A percentile compares a stretch with the other conserved stretches of the same genome.
Evolutionary conservation across 1,284 basidiomycete genomes (phyloP).

Genomic region (Heterobasidion occidentale): DNA sequence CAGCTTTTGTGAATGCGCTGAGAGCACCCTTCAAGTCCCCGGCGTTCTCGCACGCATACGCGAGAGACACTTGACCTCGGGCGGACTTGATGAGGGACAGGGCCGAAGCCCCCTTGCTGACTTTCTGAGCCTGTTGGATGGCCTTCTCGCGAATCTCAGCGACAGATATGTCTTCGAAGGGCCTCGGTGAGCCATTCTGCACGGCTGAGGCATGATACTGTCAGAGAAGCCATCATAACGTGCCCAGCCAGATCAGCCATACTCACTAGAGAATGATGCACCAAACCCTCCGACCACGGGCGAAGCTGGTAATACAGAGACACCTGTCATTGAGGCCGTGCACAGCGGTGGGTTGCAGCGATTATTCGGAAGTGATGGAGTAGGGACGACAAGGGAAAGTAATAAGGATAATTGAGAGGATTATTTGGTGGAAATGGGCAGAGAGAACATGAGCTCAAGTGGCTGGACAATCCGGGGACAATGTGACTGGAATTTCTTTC

Average conservation of each 20-base stretch:
- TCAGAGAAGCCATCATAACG: constrained; percentile 4
- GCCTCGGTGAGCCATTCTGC: constrained; percentile 24
- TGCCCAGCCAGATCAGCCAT: not conserved
- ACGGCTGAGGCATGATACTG: constrained; percentile 15
- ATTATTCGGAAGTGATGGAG: not conserved
- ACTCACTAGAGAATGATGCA: constrained; percentile 18
- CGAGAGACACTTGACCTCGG: constrained; percentile 41
- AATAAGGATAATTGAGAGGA: constrained; percentile 14
- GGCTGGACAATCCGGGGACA: not conserved
- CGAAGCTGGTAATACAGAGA: constrained; percentile 25
- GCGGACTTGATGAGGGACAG: constrained; percentile 53
- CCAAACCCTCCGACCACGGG: constrained; percentile 17
- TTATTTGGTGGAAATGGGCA: not conserved
- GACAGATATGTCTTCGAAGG: constrained; percentile 30
- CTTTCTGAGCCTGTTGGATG: constrained; percentile 45
- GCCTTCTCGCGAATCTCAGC: constrained; percentile 59
- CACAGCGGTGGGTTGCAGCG: not conserved
- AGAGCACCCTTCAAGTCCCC: constrained; percentile 57
- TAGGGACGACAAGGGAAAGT: constrained; percentile 3
- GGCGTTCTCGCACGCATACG: constrained; percentile 39
- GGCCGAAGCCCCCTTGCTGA: constrained; percentile 46
- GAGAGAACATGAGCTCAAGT: not conserved
- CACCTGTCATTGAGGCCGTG: constrained; percentile 23
- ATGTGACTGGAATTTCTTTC: no score
- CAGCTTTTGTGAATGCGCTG: constrained; percentile 50